Percentiles rank a stretch among this genome's conserved stretches.
These are phyloP conservation scores for Fusarium sp. DNA, from an alignment of 2,329 filamentous ascomycete species.

Conservation along the genomic window DNA sequence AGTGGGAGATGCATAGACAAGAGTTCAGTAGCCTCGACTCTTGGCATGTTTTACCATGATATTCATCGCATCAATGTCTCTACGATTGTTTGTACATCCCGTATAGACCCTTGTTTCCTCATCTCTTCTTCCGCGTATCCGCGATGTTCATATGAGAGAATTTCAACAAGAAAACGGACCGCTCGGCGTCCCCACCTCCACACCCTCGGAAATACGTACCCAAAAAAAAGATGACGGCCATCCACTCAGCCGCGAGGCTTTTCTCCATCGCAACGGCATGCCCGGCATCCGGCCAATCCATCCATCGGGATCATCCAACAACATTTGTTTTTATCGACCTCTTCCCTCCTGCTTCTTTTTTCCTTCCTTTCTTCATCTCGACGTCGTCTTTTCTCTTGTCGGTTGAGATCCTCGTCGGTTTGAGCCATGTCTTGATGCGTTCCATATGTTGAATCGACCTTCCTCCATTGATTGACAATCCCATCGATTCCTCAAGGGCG, in stretches of 20 bases:
- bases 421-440: conserved; percentile 38
- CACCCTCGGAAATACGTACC: conserved; percentile 44
- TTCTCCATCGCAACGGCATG: conserved; percentile 48
- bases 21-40: background rate
- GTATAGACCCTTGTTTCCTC: background rate
- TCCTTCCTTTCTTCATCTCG: conserved; percentile 27
- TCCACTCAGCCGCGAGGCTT: conserved; percentile 46
- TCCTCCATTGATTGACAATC: conserved; percentile 21
- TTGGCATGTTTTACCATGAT: background rate
- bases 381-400: conserved; percentile 31
- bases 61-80: too few species aligned
- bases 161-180: conserved; percentile 44
- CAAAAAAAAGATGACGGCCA: conserved; percentile 39
- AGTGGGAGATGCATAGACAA: conserved; percentile 7
- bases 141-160: conserved; percentile 46
- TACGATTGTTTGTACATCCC: too few species aligned
- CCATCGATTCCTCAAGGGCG: conserved; percentile 14
- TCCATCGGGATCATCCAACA: conserved; percentile 32
- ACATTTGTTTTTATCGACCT: conserved; percentile 30
- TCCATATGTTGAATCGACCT: conserved; percentile 27
- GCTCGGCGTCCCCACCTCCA: conserved; percentile 50
- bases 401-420: conserved; percentile 42
- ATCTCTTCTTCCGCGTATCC: conserved; percentile 14
- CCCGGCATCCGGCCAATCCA: conserved; percentile 41
- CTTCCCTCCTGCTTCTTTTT: conserved; percentile 24